phyloP scores from a whole-genome alignment of 352 stramenopile genomes.

The Globisporangium barbulae region DNA sequence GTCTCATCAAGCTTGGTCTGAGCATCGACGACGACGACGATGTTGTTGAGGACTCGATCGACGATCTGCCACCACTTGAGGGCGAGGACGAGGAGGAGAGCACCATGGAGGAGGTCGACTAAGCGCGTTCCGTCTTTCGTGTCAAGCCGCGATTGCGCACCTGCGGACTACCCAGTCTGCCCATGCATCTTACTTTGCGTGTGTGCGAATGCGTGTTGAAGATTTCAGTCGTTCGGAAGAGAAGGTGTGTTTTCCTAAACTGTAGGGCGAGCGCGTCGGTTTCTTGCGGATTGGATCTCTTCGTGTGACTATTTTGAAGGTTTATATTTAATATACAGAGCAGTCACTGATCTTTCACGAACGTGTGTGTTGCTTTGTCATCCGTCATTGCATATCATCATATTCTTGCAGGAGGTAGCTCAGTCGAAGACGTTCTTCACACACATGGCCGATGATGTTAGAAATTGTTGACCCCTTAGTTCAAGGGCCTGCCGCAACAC shows the following conservation, averaged over 20 bases:
- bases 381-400: not conserved
- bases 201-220: constrained; percentile 1
- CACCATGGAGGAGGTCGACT: constrained; percentile 99
- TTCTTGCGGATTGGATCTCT: constrained; percentile 42
- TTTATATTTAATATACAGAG: constrained; percentile 71
- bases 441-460: no score
- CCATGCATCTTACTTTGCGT: not conserved
- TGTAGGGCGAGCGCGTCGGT: constrained; percentile 9
- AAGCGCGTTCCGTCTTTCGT: constrained; percentile 42
- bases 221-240: not conserved
- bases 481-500: no score
- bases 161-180: not conserved
- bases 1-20: constrained; percentile 98
- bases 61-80: constrained; percentile 97
- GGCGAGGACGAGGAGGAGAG: constrained; percentile 95
- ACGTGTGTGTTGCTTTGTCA: not conserved
- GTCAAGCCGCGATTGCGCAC: constrained; percentile 1
- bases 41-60: constrained; percentile 92
- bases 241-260: constrained; percentile 5
- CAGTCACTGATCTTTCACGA: constrained; percentile 10
- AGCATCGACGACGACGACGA: constrained; percentile 98
- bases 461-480: no score
- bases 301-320: constrained; percentile 37
- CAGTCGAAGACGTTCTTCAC: no score
- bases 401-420: no score